Evolutionary conservation across 108 stramenopile species (phyloP).

Genomic region (Bacterosira constricta): DNA sequence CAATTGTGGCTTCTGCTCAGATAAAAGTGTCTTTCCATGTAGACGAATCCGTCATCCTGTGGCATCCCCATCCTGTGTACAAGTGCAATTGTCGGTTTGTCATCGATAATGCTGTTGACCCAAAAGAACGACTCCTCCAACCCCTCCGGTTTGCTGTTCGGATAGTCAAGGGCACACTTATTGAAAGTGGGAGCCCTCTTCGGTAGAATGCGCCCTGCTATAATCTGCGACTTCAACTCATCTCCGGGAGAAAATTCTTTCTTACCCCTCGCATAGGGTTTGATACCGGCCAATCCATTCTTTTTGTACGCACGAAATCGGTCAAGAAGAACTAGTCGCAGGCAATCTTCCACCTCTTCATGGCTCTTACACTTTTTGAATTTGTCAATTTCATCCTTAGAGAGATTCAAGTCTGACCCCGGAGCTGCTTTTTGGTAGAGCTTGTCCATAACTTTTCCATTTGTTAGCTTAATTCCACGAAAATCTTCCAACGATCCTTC

Average conservation of each 20-base stretch:
- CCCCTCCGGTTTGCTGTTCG: constrained; percentile 48
- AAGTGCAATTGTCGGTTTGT: constrained; percentile 55
- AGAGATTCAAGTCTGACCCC: constrained; percentile 53
- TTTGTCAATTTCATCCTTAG: constrained; percentile 47
- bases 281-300: constrained; percentile 53
- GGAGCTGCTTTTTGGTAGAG: constrained; percentile 39
- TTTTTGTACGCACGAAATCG: constrained; percentile 53
- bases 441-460: constrained; percentile 40
- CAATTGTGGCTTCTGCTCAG: constrained; percentile 62
- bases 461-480: constrained; percentile 40
- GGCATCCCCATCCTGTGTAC: constrained; percentile 52
- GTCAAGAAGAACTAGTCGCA: constrained; percentile 45
- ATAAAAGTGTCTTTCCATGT: constrained; percentile 64
- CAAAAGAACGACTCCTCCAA: constrained; percentile 54
- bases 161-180: constrained; percentile 56
- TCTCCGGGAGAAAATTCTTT: constrained; percentile 52
- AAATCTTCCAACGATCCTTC: constrained; percentile 52
- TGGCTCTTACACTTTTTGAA: constrained; percentile 46
- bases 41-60: constrained; percentile 40
- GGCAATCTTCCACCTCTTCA: constrained; percentile 49
- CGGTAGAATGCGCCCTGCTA: constrained; percentile 29
- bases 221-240: constrained; percentile 50
- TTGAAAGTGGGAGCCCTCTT: constrained; percentile 45
- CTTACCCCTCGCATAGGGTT: constrained; percentile 48
- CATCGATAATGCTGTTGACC: constrained; percentile 64